Conservation (phyloP, 2,329 filamentous ascomycete species). For the Aspergillus spinulosporus region DNA sequence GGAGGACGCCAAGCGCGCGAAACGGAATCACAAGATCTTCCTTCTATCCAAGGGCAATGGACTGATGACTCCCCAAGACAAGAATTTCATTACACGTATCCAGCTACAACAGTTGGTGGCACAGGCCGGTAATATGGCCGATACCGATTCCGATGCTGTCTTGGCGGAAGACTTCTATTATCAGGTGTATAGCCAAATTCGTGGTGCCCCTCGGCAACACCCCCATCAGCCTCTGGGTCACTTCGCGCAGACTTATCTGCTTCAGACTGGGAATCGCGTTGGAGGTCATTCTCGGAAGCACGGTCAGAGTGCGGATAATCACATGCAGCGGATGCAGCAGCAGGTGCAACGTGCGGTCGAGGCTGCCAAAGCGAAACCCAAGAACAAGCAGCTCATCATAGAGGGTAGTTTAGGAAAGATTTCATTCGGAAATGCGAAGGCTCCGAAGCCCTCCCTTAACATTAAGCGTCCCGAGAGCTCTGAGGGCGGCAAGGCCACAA, state of each 20-base stretch:
- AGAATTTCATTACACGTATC: constrained; percentile 98
- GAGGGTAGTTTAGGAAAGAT: constrained; percentile 97
- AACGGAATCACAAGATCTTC: constrained; percentile 98
- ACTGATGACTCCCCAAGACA: constrained; percentile 97
- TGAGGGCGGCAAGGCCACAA: constrained; percentile 56
- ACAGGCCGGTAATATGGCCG: constrained; percentile 82
- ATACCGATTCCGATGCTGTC: constrained; percentile 75
- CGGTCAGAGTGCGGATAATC: constrained; percentile 84
- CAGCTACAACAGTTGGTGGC: constrained; percentile 94
- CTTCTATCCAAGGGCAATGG: constrained; percentile 91
- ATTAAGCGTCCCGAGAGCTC: constrained; percentile 81
- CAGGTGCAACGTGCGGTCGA: constrained; percentile 97
- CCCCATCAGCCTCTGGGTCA: constrained; percentile 91
- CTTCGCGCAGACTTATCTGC: constrained; percentile 96
- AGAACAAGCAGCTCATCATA: constrained; percentile 95
- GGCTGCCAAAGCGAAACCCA: constrained; percentile 94
- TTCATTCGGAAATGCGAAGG: constrained; percentile 98
- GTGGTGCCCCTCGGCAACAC: constrained; percentile 83
- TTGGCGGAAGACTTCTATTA: constrained; percentile 97
- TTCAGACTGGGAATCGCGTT: constrained; percentile 85
- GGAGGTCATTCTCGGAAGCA: constrained; percentile 67
- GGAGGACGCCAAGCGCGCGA: constrained; percentile 91
- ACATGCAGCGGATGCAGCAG: constrained; percentile 98
- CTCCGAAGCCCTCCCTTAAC: constrained; percentile 89
- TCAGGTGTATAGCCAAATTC: constrained; percentile 93